phyloP scores from a whole-genome alignment of 2,329 filamentous ascomycete genomes.

The Blastomyces gilchristii region DNA sequence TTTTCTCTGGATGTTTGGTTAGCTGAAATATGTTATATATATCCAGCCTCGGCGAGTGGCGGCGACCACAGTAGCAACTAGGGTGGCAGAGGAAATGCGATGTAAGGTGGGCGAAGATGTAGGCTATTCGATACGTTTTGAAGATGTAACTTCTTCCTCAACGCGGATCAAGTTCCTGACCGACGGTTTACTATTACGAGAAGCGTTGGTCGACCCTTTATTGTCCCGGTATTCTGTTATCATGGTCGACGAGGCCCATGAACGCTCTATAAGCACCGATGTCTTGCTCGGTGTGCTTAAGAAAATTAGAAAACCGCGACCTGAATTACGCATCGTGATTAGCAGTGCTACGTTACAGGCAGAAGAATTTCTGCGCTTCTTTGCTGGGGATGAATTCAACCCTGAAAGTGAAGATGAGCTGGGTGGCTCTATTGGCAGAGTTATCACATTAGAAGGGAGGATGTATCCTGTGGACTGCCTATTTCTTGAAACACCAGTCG shows the following conservation, averaged over 20 bases:
- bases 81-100: constrained; percentile 81
- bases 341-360: constrained; percentile 91
- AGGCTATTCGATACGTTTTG: constrained; percentile 84
- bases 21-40: constrained; percentile 10
- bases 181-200: constrained; percentile 79
- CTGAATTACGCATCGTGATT: constrained; percentile 76
- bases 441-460: constrained; percentile 77
- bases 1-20: neutral
- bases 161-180: constrained; percentile 94
- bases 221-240: constrained; percentile 87
- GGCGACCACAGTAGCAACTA: constrained; percentile 75
- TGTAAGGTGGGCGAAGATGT: constrained; percentile 83
- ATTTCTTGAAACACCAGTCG: constrained; percentile 64
- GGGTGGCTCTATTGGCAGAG: constrained; percentile 45
- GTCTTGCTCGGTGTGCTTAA: constrained; percentile 81
- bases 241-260: constrained; percentile 96
- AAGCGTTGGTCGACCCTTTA: constrained; percentile 86
- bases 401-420: constrained; percentile 26
- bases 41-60: constrained; percentile 74
- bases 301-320: constrained; percentile 71
- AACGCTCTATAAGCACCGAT: constrained; percentile 85
- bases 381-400: constrained; percentile 42
- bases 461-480: constrained; percentile 82
- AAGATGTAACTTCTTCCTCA: constrained; percentile 75
- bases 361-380: constrained; percentile 74